phyloP scores from a whole-genome alignment of 768 basidiomycete species.

The Mycena chlorophos region DNA sequence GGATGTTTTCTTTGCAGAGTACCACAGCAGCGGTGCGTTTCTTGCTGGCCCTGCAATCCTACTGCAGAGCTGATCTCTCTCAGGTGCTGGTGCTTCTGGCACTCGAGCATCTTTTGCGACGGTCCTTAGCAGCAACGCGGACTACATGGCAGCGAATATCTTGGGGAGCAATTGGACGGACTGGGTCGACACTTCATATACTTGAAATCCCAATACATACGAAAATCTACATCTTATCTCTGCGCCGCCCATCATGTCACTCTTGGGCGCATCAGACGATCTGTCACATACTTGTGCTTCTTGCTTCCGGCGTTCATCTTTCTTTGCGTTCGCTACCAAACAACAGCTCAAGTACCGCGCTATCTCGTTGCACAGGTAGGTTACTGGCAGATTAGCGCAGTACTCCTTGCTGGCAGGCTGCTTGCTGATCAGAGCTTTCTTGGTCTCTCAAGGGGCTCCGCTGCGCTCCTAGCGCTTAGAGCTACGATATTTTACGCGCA shows the following conservation, averaged over 20 bases:
- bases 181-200: constrained; percentile 29
- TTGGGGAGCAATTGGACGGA: constrained; percentile 25
- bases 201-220: constrained; percentile 3
- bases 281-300: neutral
- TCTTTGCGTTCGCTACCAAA: neutral
- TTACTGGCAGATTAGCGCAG: neutral
- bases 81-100: constrained; percentile 27
- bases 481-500: neutral
- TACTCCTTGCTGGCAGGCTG: neutral
- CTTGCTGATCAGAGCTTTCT: neutral
- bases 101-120: constrained; percentile 28
- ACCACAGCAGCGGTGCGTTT: constrained; percentile 22
- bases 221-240: no score
- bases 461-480: neutral
- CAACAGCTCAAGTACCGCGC: no score
- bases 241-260: no score
- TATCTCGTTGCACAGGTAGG: neutral
- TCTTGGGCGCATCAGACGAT: neutral
- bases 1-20: constrained; percentile 30
- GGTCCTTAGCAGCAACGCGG: constrained; percentile 22
- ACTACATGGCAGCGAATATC: constrained; percentile 24
- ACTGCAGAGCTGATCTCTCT: neutral
- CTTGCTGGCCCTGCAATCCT: neutral
- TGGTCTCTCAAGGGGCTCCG: neutral
- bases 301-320: neutral